These are phyloP conservation scores for Eucalyptus shirleyi DNA, from an alignment of 345 rosid species.

Conservation along the genomic window DNA sequence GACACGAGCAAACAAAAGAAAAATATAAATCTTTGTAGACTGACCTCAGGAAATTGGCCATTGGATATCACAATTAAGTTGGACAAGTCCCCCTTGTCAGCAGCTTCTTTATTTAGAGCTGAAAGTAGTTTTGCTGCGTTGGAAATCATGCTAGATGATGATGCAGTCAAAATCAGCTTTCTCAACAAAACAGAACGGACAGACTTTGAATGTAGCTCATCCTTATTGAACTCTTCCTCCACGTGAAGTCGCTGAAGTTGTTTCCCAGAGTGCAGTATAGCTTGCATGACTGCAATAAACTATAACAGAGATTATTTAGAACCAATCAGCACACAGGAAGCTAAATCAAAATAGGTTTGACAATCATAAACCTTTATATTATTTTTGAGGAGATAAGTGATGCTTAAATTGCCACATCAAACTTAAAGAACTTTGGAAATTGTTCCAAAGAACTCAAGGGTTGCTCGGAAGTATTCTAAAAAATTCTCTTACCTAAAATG, in stretches of 20 bases:
- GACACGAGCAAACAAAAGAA: neutral
- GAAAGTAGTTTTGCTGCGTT: slow-evolving; percentile 63
- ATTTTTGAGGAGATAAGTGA: neutral
- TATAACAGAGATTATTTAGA: slow-evolving; percentile 28
- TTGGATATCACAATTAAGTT: slow-evolving; percentile 44
- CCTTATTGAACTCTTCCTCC: slow-evolving; percentile 17
- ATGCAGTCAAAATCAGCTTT: slow-evolving; percentile 56
- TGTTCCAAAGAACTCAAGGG: neutral
- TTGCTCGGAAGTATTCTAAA: neutral
- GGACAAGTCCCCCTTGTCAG: slow-evolving; percentile 53
- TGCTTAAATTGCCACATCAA: neutral
- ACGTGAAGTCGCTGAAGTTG: slow-evolving; percentile 54
- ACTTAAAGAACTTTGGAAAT: neutral
- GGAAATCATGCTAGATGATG: slow-evolving; percentile 53
- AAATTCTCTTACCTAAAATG: neutral
- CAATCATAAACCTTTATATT: neutral
- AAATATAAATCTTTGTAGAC: neutral
- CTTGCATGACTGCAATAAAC: slow-evolving; percentile 87
- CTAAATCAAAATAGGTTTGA: neutral
- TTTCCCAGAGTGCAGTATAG: slow-evolving; percentile 62
- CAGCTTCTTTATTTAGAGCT: slow-evolving; percentile 65
- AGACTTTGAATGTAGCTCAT: slow-evolving; percentile 2
- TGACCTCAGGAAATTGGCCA: slow-evolving; percentile 73
- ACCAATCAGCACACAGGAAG: neutral
- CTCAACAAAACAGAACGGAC: slow-evolving; percentile 45